Conservation (phyloP, 306 rosid genomes). For the Vigna trinervia region DNA sequence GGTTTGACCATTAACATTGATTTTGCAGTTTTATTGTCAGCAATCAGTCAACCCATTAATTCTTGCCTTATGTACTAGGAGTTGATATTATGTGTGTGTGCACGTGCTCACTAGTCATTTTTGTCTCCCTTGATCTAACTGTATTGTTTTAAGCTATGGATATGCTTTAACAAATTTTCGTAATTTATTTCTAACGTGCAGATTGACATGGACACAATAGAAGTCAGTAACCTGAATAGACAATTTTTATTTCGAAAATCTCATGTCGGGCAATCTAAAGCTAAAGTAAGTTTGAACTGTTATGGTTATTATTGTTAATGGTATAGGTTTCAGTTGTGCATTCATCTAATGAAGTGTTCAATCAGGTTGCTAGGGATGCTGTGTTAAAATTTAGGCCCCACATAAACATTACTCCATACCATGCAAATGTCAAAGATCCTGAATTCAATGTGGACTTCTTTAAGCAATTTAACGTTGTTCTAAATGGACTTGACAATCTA, state of each 20-base stretch:
- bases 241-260: conserved; percentile 96
- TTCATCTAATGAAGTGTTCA: conserved; percentile 46
- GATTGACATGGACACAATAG: conserved; percentile 99
- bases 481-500: conserved; percentile 98
- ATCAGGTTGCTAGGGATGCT: conserved; percentile 99
- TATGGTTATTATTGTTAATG: conserved; percentile 22
- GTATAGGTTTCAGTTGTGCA: conserved; percentile 29
- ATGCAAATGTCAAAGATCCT: conserved; percentile 93
- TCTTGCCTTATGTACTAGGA: not conserved
- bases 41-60: not conserved
- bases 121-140: conserved; percentile 23
- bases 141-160: conserved; percentile 29
- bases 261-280: conserved; percentile 99
- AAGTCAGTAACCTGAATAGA: conserved; percentile 99
- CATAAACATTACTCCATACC: conserved; percentile 82
- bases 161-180: conserved; percentile 19
- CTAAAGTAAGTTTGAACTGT: conserved; percentile 66
- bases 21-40: conserved; percentile 7
- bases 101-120: not conserved
- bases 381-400: conserved; percentile 93
- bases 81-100: not conserved
- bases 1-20: conserved; percentile 23
- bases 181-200: conserved; percentile 53
- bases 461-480: conserved; percentile 85
- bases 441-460: conserved; percentile 89